phyloP scores from a whole-genome alignment of 768 basidiomycete species.

The Suillus subalutaceus region DNA sequence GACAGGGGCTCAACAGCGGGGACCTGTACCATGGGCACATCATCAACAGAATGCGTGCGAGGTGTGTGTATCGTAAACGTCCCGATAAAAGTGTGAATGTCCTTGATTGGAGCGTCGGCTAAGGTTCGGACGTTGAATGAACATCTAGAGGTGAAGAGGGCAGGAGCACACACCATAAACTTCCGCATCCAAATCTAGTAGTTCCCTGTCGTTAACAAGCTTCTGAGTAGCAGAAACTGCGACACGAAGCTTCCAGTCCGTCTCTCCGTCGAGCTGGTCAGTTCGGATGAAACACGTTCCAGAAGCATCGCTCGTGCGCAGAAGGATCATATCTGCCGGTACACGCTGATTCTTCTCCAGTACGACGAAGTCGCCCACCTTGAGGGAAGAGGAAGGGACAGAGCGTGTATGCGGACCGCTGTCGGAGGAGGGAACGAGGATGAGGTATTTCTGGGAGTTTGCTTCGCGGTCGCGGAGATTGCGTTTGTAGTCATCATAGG shows the following conservation, averaged over 20 bases:
- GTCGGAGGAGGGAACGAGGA: constrained; percentile 61
- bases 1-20: constrained; percentile 81
- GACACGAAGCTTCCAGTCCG: constrained; percentile 96
- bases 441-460: constrained; percentile 89
- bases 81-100: constrained; percentile 94
- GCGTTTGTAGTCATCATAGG: constrained; percentile 97
- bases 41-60: constrained; percentile 26
- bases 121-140: constrained; percentile 7
- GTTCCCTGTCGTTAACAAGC: constrained; percentile 52
- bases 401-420: constrained; percentile 63
- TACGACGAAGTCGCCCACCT: constrained; percentile 87
- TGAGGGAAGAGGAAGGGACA: constrained; percentile 84
- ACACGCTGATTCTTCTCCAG: constrained; percentile 98
- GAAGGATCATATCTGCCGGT: constrained; percentile 89
- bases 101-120: constrained; percentile 96
- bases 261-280: constrained; percentile 98
- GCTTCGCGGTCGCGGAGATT: constrained; percentile 91
- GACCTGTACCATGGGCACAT: constrained; percentile 43
- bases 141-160: constrained; percentile 3
- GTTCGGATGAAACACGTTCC: constrained; percentile 98
- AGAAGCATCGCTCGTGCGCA: constrained; percentile 84
- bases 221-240: constrained; percentile 86
- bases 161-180: constrained; percentile 69
- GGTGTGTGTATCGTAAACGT: constrained; percentile 76
- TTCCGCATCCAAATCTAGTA: constrained; percentile 76